Base-by-base conservation (phyloP, 2,329 filamentous ascomycete species). In the Fusarium mundagurra region DNA sequence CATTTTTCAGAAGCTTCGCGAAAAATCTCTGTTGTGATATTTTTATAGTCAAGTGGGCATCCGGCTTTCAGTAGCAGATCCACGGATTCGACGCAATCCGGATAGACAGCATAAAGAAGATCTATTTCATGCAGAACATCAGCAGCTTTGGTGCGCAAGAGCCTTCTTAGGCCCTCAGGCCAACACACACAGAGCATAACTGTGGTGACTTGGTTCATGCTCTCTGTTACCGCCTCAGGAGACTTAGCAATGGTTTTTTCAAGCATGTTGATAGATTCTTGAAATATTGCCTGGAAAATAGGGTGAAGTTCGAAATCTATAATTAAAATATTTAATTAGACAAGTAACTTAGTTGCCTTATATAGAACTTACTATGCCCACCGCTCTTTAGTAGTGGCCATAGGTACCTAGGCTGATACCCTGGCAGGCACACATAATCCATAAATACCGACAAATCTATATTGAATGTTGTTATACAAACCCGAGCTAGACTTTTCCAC, bases 81-180 rank as follows among this genome's bases (percentile, higher is more conserved):
- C 14, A 22, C 45, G 9, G 45, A 48, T 6, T 31, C 27, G 1
- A 22, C 0, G 3, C 20, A 48, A 22, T 48, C 27, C 4, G 4
- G 9, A 0, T 1, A 0, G 3, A 16, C 27, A 29, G 27, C 45
- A 0, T 2, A 0, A 3, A 0, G 0, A 22, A 47, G 44, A 5
- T 1, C 13, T 0, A 0, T 0, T 47, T 47, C 44, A 11, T 22
- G 0, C 0, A 47, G 0, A 8, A 8, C 0, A 0, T 29, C 3
- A 22, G 16, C 13, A 29, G 27, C 27, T 0, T 22, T 1, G 6
- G 12, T 48, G 4, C 3, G 0, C 9, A 48, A 6, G 11, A 48
- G 27, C 9, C 3, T 29, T 5, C 3, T 1, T 11, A 47, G 20
- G 9, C 45, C 45, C 27, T 47, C 45, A 0, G 45, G 45, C 44